These are phyloP conservation scores for Chlorella sp. DNA, from an alignment of 139 green algal genomes.

Conservation along the genomic window DNA sequence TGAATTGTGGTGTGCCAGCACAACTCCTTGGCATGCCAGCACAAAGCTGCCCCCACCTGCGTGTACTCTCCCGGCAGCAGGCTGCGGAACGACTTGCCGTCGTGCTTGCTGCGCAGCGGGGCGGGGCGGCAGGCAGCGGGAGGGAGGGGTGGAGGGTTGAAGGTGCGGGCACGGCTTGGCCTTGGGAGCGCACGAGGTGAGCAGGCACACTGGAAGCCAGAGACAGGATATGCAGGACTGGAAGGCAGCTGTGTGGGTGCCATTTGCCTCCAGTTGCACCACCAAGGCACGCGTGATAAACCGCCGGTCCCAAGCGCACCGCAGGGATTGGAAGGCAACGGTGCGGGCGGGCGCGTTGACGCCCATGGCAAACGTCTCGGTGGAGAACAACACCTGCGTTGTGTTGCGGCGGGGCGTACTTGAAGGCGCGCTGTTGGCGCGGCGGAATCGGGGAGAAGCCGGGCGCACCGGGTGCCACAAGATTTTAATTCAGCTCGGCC, in stretches of 20 bases:
- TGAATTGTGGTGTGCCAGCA: no score
- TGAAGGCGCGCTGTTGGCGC: no score
- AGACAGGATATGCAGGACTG: no score
- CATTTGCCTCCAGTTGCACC: no score
- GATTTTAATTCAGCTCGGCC: no score
- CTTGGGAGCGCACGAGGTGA: background rate
- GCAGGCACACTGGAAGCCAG: no score
- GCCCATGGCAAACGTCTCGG: slow-evolving; percentile 98
- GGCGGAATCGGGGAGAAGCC: no score
- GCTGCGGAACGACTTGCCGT: slow-evolving; percentile 84
- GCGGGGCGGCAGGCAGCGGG: slow-evolving; percentile 37
- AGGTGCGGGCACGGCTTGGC: background rate
- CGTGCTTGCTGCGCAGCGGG: slow-evolving; percentile 85
- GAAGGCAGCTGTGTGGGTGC: no score
- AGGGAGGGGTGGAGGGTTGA: background rate
- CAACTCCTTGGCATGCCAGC: background rate
- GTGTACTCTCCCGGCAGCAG: slow-evolving; percentile 95
- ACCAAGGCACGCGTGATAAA: no score
- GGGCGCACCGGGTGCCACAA: no score
- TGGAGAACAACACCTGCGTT: slow-evolving; percentile 78
- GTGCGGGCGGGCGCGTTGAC: slow-evolving; percentile 95
- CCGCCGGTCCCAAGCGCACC: background rate
- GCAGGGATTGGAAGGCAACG: slow-evolving; percentile 89
- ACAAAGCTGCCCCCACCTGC: no score
- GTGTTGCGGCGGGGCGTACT: background rate